phyloP scores from a whole-genome alignment of 805 yeast species.

The Ogataea henricii region DNA sequence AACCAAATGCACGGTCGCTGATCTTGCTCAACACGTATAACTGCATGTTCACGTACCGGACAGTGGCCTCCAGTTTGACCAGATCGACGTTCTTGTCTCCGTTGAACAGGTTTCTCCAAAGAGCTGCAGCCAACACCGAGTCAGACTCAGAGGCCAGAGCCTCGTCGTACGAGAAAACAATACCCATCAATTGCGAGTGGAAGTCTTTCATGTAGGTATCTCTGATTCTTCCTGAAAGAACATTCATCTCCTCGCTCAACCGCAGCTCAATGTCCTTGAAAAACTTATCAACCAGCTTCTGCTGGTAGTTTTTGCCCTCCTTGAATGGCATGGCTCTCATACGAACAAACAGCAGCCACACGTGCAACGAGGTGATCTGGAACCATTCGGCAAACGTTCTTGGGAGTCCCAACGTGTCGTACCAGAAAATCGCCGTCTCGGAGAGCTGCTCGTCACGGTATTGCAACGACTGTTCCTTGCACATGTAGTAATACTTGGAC shows the following conservation, averaged over 20 bases:
- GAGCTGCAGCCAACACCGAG: slow-evolving; percentile 71
- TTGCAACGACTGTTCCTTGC: slow-evolving; percentile 81
- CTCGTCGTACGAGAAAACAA: slow-evolving; percentile 89
- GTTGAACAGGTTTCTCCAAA: slow-evolving; percentile 90
- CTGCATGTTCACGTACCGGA: slow-evolving; percentile 89
- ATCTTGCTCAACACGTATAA: slow-evolving; percentile 82
- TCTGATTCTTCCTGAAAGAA: slow-evolving; percentile 75
- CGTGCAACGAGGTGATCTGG: slow-evolving; percentile 86
- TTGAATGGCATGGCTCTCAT: slow-evolving; percentile 96
- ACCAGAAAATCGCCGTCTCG: slow-evolving; percentile 79
- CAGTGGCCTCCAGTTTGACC: slow-evolving; percentile 81
- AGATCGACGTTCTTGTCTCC: slow-evolving; percentile 81
- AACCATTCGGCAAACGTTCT: slow-evolving; percentile 94
- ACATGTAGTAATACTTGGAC: slow-evolving; percentile 78
- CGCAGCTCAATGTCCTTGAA: slow-evolving; percentile 89
- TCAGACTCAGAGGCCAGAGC: slow-evolving; percentile 76
- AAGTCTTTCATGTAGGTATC: slow-evolving; percentile 88
- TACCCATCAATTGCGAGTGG: slow-evolving; percentile 86
- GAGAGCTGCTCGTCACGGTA: slow-evolving; percentile 73
- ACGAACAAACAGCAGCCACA: slow-evolving; percentile 91
- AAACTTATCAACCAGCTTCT: slow-evolving; percentile 83
- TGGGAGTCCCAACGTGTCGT: slow-evolving; percentile 79
- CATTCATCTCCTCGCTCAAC: slow-evolving; percentile 82
- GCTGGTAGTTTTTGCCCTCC: slow-evolving; percentile 87
- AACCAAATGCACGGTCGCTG: slow-evolving; percentile 90